Base-by-base conservation (phyloP, 2,329 filamentous ascomycete genomes). In the Microascus cirrosus region DNA sequence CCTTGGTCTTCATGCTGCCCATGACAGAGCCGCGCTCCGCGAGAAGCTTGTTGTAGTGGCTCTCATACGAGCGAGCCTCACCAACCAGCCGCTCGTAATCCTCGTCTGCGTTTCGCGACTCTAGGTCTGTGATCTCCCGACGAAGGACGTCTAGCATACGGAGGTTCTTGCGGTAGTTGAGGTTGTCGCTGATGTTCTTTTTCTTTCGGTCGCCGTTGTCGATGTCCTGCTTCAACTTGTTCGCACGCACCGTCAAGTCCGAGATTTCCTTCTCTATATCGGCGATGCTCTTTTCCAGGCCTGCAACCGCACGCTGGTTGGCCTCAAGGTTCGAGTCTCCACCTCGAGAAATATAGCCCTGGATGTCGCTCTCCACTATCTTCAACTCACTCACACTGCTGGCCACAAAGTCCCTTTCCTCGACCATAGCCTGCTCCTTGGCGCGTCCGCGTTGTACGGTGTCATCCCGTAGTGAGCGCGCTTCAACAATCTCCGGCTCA, bases 181-280 rank as follows among this genome's bases (percentile, higher is more conserved):
- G 75, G 65, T 99, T 99, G 68, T 97, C 91, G 24, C 78, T 79
- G 64, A 99, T 96, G 62, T 89, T 91, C 65, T 89, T 87, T 73
- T 91, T 93, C 58, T 86, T 92, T 59, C 86, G 84, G 62, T 92
- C 88, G 59, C 89, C 88, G 65, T 91, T 90, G 64, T 85, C 83
- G 56, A 92, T 80, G 56, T 90, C 86, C 54, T 88, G 82, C 62
- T 87, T 87, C 55, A 96, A 79, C 63, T 85, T 85, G 70, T 95
- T 94, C 60, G 89, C 84, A 58, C 87, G 81, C 25, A 80, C 77
- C 2, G 85, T 86, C 56, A 94, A 74, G 53, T 83, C 75, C 13
- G 74, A 74, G 66, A 89, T 84, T 62, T 94, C 87, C 20, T 74
- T 75, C 65, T 95, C 87, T 15, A 86, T 76, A 20, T 75, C 76